phyloP scores from a whole-genome alignment of 768 basidiomycete species.

The Pleurotus djamor region DNA sequence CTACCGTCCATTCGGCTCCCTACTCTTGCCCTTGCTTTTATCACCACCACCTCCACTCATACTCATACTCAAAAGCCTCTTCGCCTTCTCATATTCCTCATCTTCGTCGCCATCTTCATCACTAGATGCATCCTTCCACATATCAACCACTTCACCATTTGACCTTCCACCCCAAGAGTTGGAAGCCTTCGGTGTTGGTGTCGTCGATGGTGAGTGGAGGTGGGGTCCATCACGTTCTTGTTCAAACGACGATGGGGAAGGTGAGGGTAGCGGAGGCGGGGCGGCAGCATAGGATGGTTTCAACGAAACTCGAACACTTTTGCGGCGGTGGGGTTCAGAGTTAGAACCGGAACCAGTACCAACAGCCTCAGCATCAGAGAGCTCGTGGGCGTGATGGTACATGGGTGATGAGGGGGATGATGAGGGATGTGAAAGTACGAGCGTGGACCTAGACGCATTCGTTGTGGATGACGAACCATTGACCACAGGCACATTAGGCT shows the following conservation, averaged over 20 bases:
- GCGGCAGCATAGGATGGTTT: constrained; percentile 75
- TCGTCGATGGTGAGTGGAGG: constrained; percentile 13
- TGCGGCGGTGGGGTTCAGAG: constrained; percentile 27
- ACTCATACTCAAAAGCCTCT: constrained; percentile 40
- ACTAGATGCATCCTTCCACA: constrained; percentile 78
- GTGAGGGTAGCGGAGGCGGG: constrained; percentile 44
- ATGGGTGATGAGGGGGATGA: neutral
- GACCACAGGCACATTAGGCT: no score
- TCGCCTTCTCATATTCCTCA: constrained; percentile 60
- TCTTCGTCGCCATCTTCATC: constrained; percentile 76
- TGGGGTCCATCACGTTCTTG: constrained; percentile 22
- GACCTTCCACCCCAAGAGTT: neutral
- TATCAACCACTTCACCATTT: constrained; percentile 22
- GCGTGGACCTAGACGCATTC: no score
- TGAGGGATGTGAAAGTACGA: neutral
- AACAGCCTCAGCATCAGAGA: constrained; percentile 11
- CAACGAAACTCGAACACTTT: constrained; percentile 79
- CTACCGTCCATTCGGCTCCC: no score
- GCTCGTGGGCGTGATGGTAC: constrained; percentile 10
- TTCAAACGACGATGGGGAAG: constrained; percentile 43
- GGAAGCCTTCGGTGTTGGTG: neutral
- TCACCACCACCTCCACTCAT: no score
- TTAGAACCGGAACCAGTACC: no score
- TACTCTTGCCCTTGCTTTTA: no score
- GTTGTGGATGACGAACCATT: no score